Conservation (phyloP, 2,329 filamentous ascomycete species). For the Atkinsonella hypoxylon region DNA sequence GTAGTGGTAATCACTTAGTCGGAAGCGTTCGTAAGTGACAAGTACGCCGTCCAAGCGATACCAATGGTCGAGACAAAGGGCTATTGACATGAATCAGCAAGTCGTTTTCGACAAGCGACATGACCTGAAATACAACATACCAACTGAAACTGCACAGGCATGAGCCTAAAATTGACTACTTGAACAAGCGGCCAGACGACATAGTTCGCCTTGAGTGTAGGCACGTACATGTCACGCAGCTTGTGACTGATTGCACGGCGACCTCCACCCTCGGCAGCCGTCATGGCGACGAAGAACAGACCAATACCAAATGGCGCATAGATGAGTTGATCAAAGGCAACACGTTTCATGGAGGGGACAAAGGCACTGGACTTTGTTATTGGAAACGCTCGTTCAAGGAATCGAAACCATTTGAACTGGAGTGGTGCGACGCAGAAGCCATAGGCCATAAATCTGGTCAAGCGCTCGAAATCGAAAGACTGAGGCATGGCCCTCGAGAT, state of each 20-base stretch:
- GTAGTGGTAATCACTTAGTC: constrained; percentile 39
- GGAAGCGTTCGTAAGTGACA: constrained; percentile 80
- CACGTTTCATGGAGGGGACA: constrained; percentile 72
- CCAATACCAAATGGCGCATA: constrained; percentile 85
- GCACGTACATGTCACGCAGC: constrained; percentile 85
- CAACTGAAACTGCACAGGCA: constrained; percentile 93
- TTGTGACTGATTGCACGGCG: constrained; percentile 68
- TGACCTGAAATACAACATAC: constrained; percentile 38
- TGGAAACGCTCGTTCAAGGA: constrained; percentile 72
- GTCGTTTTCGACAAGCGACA: background rate
- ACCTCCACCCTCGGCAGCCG: constrained; percentile 83
- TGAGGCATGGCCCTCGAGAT: constrained; percentile 53
- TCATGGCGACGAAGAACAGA: constrained; percentile 94
- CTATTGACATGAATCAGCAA: constrained; percentile 30
- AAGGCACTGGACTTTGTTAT: constrained; percentile 67
- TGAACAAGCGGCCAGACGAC: constrained; percentile 93
- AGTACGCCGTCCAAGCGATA: constrained; percentile 95
- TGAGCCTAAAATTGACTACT: constrained; percentile 88
- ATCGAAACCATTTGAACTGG: constrained; percentile 92
- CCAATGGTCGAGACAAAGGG: constrained; percentile 92
- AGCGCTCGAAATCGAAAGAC: constrained; percentile 88
- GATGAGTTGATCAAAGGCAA: constrained; percentile 83
- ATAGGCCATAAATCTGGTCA: constrained; percentile 94
- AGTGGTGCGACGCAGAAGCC: constrained; percentile 92
- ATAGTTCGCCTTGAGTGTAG: constrained; percentile 91